Evolutionary conservation across 768 basidiomycete genomes (phyloP), one percentile per base, ranked within the genome.

Genomic region (Amanita fuliginea): DNA sequence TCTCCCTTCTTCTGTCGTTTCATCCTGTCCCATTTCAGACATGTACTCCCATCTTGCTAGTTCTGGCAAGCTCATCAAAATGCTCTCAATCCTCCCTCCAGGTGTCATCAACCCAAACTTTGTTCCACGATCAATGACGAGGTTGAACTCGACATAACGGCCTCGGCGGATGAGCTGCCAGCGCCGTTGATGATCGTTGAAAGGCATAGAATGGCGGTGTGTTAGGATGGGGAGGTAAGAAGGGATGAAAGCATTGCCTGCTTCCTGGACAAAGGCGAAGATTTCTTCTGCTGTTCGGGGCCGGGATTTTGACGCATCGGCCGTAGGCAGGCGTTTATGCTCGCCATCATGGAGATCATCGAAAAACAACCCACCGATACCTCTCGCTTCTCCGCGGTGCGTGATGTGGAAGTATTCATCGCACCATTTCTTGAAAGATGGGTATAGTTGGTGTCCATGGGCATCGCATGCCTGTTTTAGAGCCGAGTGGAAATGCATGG

Each of bases 361-460:
- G 65, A n/a, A n/a, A n/a, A n/a, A n/a, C n/a, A n/a, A n/a, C n/a
- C n/a, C n/a, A n/a, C n/a, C n/a, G n/a, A n/a, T n/a, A n/a, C n/a
- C n/a, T n/a, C n/a, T n/a, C n/a, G n/a, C n/a, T n/a, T n/a, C n/a
- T n/a, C n/a, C n/a, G n/a, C n/a, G n/a, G n/a, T n/a, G n/a, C n/a
- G n/a, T n/a, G n/a, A n/a, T n/a, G n/a, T n/a, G n/a, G n/a, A 99
- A 99, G 69, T 99, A 99, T 62, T 94, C 84, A 66, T 98, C 96
- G 68, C 95, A 97, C 91, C 93, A 97, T 55, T 77, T 76, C 63
- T 98, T 98, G 76, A 93, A 91, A 2, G 73, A 68, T 2, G 77
- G 74, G 69, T 90, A 88, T 46, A 95, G 71, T 22, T 69, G 67
- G 2, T 70, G 54, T 34, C 86, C 81, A 60, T 92, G 83, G 21